These are phyloP conservation scores for Chionographis japonica DNA, from an alignment of 106 monocot genomes.

Conservation along the genomic window DNA sequence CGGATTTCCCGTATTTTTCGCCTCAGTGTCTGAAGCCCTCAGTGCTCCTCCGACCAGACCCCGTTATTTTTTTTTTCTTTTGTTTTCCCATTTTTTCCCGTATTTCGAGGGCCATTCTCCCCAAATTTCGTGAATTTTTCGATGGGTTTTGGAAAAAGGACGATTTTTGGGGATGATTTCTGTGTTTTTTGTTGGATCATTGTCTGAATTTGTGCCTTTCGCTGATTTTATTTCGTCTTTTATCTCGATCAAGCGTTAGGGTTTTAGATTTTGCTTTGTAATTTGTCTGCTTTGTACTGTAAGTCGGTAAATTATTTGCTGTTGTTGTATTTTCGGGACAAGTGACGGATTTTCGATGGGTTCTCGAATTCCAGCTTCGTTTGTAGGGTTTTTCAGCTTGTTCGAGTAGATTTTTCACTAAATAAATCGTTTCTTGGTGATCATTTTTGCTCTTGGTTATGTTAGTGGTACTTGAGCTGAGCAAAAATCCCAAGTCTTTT, in stretches of 20 bases:
- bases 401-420: conserved; percentile 8
- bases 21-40: conserved; percentile 10
- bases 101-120: conserved; percentile 17
- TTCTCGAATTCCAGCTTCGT: conserved; percentile 10
- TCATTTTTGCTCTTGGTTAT: not conserved
- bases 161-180: conserved; percentile 19
- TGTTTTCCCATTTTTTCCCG: conserved; percentile 10
- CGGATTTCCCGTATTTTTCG: conserved; percentile 36
- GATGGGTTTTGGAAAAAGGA: conserved; percentile 21
- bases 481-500: not conserved
- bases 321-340: conserved; percentile 10
- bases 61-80: conserved; percentile 10
- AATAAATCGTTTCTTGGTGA: conserved; percentile 22
- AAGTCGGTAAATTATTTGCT: conserved; percentile 8
- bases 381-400: not conserved
- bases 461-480: not conserved
- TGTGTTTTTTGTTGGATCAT: conserved; percentile 19
- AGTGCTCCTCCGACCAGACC: not conserved
- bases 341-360: conserved; percentile 23
- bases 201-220: conserved; percentile 13
- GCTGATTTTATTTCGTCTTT: conserved; percentile 3
- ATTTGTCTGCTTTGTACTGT: conserved; percentile 6
- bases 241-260: conserved; percentile 7
- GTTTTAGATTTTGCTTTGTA: not conserved
- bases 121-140: conserved; percentile 25